phyloP scores from a whole-genome alignment of 83 land plant species.

The Picea abies region DNA sequence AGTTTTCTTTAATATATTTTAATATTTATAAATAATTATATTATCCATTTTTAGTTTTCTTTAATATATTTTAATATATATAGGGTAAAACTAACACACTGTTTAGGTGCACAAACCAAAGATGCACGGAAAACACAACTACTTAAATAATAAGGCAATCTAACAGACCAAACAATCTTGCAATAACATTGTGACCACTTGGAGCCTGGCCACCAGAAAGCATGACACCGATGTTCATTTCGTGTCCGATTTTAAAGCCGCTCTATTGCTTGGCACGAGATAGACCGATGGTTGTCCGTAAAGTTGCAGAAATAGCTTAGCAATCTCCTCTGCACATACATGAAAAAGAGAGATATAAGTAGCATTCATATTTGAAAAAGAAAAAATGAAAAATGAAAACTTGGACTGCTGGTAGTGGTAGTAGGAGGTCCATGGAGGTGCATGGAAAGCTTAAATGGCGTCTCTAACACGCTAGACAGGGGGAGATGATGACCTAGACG shows the following conservation, averaged over 20 bases:
- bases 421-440: slow-evolving; percentile 62
- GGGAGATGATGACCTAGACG: slow-evolving; percentile 77
- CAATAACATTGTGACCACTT: slow-evolving; percentile 97
- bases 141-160: too few species aligned
- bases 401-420: slow-evolving; percentile 84
- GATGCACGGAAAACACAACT: too few species aligned
- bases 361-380: too few species aligned
- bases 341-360: too few species aligned
- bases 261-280: slow-evolving; percentile 49
- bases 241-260: slow-evolving; percentile 18
- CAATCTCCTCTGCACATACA: not conserved
- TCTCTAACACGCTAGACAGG: slow-evolving; percentile 72
- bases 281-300: slow-evolving; percentile 84
- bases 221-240: slow-evolving; percentile 83
- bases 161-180: slow-evolving; percentile 61
- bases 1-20: too few species aligned
- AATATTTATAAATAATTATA: too few species aligned
- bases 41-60: too few species aligned
- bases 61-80: too few species aligned
- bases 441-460: slow-evolving; percentile 54
- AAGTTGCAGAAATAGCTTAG: slow-evolving; percentile 79
- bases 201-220: slow-evolving; percentile 98
- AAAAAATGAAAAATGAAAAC: too few species aligned
- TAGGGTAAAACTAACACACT: too few species aligned
- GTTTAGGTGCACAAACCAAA: too few species aligned